Base-by-base conservation (phyloP, 306 rosid genomes). In the Betula pendula region DNA sequence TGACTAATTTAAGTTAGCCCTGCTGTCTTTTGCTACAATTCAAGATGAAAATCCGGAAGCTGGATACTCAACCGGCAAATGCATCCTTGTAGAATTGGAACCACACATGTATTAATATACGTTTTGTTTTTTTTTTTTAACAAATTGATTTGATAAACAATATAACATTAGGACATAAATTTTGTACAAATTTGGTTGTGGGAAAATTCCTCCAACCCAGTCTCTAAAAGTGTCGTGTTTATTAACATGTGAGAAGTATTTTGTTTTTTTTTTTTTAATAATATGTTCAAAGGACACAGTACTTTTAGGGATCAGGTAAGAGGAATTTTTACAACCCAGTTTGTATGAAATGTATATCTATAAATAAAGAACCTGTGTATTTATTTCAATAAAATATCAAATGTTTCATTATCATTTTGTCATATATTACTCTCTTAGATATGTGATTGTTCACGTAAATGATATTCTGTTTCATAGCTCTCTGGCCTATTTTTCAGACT, bases 1-100 rank as follows among this genome's bases (percentile, higher is more conserved):
- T 43, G 97, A 92, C 81, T 95, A 74, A 79, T 68, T 53, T 24
- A 22, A 53, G 68, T 33, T 68, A 75, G 20, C 16, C 53, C 81
- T 55, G 59, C 29, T 16, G 31, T 42, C 13, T 79, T 76, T 50
- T 67, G 6, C 24, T 69, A 29, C 77, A 25, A 22, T 50, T 63
- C 25, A 75, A 75, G 77, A 68, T 74, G 69, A 50, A 80, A 74
- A 76, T 25, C 53, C 70, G 80, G 40, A 71, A 10, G 14, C 53
- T 53, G 49, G 73, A 62, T 29, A 68, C 53, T n/a, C 6, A 22
- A 47, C 29, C 15, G 49, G 49, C 49, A 13, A 45, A 45, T 5
- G 17, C 44, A 40, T 68, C 48, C 50, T 17, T n/a, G 60, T 27
- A 68, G 42, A 55, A 44, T 25, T 47, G 43, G 8, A 50, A 13